Evolutionary conservation across 2,329 filamentous ascomycete species (phyloP).

Genomic region (Colletotrichum magnum): DNA sequence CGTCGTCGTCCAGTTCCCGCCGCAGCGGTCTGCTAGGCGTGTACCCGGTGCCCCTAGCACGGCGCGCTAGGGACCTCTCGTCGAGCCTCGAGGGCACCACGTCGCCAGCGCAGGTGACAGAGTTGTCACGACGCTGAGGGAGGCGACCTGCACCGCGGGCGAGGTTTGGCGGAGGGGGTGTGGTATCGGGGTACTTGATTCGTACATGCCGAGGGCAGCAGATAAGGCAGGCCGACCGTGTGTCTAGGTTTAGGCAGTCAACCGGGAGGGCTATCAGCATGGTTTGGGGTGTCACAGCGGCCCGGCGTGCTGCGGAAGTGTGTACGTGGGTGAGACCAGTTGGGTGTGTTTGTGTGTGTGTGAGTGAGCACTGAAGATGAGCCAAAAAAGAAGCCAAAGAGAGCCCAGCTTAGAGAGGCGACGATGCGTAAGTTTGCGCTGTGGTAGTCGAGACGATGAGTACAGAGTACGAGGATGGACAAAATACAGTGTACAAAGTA

Average conservation of each 20-base stretch:
- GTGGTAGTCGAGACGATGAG: no score
- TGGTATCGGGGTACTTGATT: conserved; percentile 35
- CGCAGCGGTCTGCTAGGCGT: conserved; percentile 25
- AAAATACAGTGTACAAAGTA: no score
- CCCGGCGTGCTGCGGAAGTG: neutral
- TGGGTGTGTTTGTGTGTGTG: neutral
- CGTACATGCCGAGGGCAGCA: conserved; percentile 11
- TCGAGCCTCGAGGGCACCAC: neutral
- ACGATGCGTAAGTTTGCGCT: neutral
- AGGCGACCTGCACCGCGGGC: conserved; percentile 29
- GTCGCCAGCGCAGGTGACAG: conserved; percentile 26
- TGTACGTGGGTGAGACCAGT: conserved; percentile 5
- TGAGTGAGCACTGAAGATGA: neutral
- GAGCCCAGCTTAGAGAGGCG: no score
- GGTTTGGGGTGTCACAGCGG: conserved; percentile 4
- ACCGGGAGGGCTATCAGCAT: neutral
- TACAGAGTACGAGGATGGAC: no score
- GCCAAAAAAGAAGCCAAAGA: no score
- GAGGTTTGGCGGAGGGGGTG: conserved; percentile 26
- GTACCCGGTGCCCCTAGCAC: conserved; percentile 2
- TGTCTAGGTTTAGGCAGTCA: conserved; percentile 1
- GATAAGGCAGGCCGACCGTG: conserved; percentile 22
- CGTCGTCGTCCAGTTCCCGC: neutral
- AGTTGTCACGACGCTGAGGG: conserved; percentile 24
- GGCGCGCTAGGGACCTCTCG: conserved; percentile 9